Base-by-base conservation (phyloP, 1,284 basidiomycete genomes). In the Ceratobasidium sp. region DNA sequence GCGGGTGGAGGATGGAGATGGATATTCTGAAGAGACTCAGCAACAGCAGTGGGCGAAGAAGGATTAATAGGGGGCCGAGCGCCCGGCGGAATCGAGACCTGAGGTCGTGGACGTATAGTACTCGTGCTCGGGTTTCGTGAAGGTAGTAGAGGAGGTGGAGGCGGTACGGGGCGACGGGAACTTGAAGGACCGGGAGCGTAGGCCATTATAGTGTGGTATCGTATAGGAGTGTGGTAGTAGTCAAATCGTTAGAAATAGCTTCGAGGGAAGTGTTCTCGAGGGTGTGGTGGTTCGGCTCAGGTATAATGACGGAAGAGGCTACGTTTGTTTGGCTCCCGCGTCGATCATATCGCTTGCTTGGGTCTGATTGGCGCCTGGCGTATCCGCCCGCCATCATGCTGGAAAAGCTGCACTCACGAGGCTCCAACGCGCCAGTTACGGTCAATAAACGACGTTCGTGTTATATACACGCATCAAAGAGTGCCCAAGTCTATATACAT, bases 31-130 rank as follows among this genome's bases (percentile, higher is more conserved):
- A 73, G 26, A 49, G 69, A 73, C 10, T 73, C 69, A 20, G 39
- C 42, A n/a, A 73, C 13, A 7, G 69, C 69, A 23, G 69, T 45
- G 15, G 58, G 56, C 28, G 69, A 73, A 33, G 28, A 45, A 4
- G 69, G 54, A n/a, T 73, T 73, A 42, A 73, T 73, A 35, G 54
- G 33, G 7, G 69, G 69, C 51, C 56, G 69, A 23, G 69, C 69
- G 13, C 69, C 69, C 20, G 69, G 17, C 4, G 69, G 69, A 11
- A 73, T 73, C 20, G 58, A 53, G 42, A 73, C 69, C 17, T 45
- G 35, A 6, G 69, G 69, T n/a, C 69, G 56, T 31, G 49, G 69
- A 28, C 69, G 69, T n/a, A 73, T 51, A 11, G 69, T 73, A 10
- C 6, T 63, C 5, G 68, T 60, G 42, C 68, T 71, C 3, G 68